A percentile compares a stretch with the other conserved stretches of the same genome.
These are phyloP conservation scores for Talaromyces wortmannii DNA, from an alignment of 495 filamentous ascomycete genomes.

Conservation along the genomic window DNA sequence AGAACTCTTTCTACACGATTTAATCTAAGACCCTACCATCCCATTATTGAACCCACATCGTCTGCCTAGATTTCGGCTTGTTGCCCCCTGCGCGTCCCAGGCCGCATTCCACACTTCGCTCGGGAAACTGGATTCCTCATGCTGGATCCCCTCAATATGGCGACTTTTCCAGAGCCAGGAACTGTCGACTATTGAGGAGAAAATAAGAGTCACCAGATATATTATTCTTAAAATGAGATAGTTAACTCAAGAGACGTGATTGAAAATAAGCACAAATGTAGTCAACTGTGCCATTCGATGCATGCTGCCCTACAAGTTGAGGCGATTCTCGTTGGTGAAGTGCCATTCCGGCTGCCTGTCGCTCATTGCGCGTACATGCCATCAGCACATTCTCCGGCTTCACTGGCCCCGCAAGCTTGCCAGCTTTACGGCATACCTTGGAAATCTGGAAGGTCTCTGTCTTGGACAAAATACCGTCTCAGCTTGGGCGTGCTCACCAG, in stretches of 20 bases:
- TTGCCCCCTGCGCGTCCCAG: background rate
- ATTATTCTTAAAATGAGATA: too few relatives aligned
- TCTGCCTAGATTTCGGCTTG: background rate
- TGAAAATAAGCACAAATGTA: too few relatives aligned
- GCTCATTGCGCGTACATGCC: background rate
- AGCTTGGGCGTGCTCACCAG: background rate
- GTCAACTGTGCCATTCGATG: background rate
- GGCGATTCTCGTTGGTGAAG: too few relatives aligned
- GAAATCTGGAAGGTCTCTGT: background rate
- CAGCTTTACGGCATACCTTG: background rate
- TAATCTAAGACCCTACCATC: background rate
- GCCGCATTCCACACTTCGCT: background rate
- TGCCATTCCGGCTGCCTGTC: background rate
- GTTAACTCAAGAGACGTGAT: too few relatives aligned
- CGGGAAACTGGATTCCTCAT: background rate
- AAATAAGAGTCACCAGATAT: background rate
- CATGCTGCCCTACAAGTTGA: background rate
- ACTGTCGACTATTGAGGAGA: background rate
- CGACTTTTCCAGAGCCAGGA: background rate
- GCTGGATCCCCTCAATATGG: background rate
- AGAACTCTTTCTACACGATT: background rate
- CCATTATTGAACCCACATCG: background rate
- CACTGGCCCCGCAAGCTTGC: background rate
- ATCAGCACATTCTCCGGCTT: conserved; percentile 2
- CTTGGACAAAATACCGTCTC: background rate